phyloP scores from a whole-genome alignment of 2,329 filamentous ascomycete species.

The Pseudogymnoascus sp. region DNA sequence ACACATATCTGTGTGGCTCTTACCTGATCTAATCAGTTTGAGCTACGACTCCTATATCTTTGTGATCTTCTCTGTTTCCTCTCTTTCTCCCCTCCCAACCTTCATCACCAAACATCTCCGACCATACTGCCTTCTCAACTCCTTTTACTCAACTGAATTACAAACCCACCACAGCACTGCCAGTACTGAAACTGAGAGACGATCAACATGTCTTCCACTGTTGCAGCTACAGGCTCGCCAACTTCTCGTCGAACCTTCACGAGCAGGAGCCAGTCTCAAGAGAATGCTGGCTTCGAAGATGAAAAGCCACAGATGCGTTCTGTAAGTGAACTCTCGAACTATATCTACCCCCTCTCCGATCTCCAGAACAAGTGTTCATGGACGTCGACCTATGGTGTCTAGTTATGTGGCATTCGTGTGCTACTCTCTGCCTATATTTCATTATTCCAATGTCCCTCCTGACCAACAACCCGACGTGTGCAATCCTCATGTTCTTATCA shows the following conservation, averaged over 20 bases:
- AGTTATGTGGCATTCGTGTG: not conserved
- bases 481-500: slow-evolving; percentile 15
- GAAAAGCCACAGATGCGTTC: slow-evolving; percentile 25
- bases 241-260: slow-evolving; percentile 33
- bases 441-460: not conserved
- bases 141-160: slow-evolving; percentile 23
- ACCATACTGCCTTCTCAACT: slow-evolving; percentile 27
- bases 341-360: not conserved
- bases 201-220: slow-evolving; percentile 36
- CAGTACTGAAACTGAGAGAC: slow-evolving; percentile 9
- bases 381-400: not conserved
- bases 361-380: not conserved
- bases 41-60: slow-evolving; percentile 30
- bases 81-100: slow-evolving; percentile 20
- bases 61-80: slow-evolving; percentile 22
- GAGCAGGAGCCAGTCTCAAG: slow-evolving; percentile 34
- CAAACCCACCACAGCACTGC: not conserved
- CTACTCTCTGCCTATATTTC: not conserved
- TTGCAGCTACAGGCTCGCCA: slow-evolving; percentile 39
- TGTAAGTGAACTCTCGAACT: slow-evolving; percentile 27
- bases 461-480: not conserved
- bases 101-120: slow-evolving; percentile 21
- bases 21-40: slow-evolving; percentile 25
- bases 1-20: slow-evolving; percentile 19
- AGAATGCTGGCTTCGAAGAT: slow-evolving; percentile 26